Conservation (phyloP, 306 rosid species). For the Senna siamea region DNA sequence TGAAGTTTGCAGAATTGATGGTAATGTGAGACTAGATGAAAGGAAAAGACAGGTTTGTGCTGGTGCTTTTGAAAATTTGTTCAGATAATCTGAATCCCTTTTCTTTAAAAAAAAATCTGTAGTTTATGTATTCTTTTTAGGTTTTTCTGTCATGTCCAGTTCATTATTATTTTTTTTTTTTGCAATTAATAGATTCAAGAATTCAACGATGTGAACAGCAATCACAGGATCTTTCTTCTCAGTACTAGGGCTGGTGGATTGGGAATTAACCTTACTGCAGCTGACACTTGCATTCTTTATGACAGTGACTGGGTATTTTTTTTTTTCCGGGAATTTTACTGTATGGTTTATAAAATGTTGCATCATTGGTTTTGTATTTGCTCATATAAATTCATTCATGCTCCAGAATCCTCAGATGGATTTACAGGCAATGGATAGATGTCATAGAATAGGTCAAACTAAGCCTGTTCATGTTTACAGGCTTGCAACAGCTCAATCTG, state of each 20-base stretch:
- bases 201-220: constrained; percentile 74
- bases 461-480: constrained; percentile 98
- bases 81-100: background rate
- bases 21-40: constrained; percentile 71
- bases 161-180: constrained; percentile 16
- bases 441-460: constrained; percentile 95
- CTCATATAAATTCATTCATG: constrained; percentile 34
- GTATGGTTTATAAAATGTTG: constrained; percentile 12
- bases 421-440: constrained; percentile 99
- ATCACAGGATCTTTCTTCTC: constrained; percentile 70
- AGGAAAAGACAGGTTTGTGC: constrained; percentile 81
- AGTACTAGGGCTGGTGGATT: constrained; percentile 99
- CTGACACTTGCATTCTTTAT: constrained; percentile 96
- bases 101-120: background rate
- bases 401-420: constrained; percentile 95
- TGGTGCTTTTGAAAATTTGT: constrained; percentile 21
- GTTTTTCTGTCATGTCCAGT: background rate
- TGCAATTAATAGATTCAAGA: constrained; percentile 62
- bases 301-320: constrained; percentile 97
- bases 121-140: constrained; percentile 14
- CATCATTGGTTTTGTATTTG: constrained; percentile 3
- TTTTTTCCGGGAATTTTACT: background rate
- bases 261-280: constrained; percentile 97
- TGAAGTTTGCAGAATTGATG: constrained; percentile 94
- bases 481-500: constrained; percentile 93